A percentile compares a stretch with the other conserved stretches of the same genome.
phyloP scores from a whole-genome alignment of 495 filamentous ascomycete species.

The Talaromyces borbonicus region DNA sequence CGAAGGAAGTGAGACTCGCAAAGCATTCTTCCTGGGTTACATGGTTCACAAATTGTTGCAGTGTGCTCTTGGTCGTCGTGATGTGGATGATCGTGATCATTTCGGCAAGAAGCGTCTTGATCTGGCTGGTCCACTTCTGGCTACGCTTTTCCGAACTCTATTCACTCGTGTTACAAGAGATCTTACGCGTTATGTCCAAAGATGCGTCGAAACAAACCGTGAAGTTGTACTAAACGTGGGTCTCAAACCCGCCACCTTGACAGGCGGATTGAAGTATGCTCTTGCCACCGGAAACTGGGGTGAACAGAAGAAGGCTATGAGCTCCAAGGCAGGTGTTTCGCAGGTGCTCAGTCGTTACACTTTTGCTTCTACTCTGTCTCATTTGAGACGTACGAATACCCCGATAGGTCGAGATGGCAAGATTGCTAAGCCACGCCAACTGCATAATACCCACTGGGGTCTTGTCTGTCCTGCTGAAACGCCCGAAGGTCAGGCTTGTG shows the following conservation, averaged over 20 bases:
- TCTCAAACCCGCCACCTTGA: slow-evolving; percentile 82
- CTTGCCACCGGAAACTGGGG: slow-evolving; percentile 99
- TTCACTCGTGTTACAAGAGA: slow-evolving; percentile 83
- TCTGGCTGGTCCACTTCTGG: slow-evolving; percentile 86
- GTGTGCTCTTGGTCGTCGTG: slow-evolving; percentile 79
- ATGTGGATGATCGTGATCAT: slow-evolving; percentile 95
- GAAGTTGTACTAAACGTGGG: slow-evolving; percentile 86
- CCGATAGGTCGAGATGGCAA: slow-evolving; percentile 97
- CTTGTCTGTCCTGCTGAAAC: slow-evolving; percentile 96
- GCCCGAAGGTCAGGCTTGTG: slow-evolving; percentile 96
- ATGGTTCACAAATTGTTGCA: slow-evolving; percentile 95
- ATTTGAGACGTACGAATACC: slow-evolving; percentile 93
- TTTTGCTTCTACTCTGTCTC: slow-evolving; percentile 89
- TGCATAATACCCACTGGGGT: slow-evolving; percentile 99
- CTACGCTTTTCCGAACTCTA: slow-evolving; percentile 81
- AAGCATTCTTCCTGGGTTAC: slow-evolving; percentile 97
- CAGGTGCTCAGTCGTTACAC: slow-evolving; percentile 98
- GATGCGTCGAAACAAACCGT: slow-evolving; percentile 75
- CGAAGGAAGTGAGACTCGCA: slow-evolving; percentile 92
- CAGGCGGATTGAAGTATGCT: slow-evolving; percentile 90
- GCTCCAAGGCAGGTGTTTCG: slow-evolving; percentile 89
- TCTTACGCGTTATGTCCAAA: slow-evolving; percentile 78
- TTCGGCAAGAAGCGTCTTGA: slow-evolving; percentile 98
- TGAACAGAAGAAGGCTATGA: slow-evolving; percentile 95
- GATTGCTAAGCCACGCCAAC: slow-evolving; percentile 92